Conservation (phyloP, 441 rosid species). For the Macaranga tanarius region DNA sequence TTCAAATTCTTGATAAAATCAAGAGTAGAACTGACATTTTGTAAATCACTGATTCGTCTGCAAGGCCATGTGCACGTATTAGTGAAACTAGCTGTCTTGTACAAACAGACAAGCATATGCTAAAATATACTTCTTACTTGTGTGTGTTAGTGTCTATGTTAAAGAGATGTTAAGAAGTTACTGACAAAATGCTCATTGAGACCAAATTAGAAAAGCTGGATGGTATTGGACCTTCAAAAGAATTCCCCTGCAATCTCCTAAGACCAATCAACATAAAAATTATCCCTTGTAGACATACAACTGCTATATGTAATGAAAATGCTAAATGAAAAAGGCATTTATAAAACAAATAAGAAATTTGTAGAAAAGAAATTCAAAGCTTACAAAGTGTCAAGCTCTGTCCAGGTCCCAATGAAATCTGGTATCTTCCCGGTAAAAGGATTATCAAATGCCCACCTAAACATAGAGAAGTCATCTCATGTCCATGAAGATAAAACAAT, state of each 20-base stretch:
- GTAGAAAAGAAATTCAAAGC: not conserved
- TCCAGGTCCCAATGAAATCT: slow-evolving; percentile 41
- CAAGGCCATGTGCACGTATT: slow-evolving; percentile 6
- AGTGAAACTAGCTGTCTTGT: not conserved
- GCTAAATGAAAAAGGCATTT: not conserved
- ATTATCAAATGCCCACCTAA: slow-evolving; percentile 32
- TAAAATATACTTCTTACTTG: not conserved
- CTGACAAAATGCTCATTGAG: slow-evolving; percentile 28
- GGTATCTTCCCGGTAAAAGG: slow-evolving; percentile 34
- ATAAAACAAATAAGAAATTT: not conserved
- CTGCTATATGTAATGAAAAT: not conserved
- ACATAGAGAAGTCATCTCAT: not conserved
- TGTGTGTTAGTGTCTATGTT: not conserved
- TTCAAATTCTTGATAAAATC: slow-evolving; percentile 46
- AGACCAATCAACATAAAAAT: not conserved
- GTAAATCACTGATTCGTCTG: slow-evolving; percentile 52
- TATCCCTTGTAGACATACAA: not conserved
- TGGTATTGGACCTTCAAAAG: slow-evolving; percentile 39
- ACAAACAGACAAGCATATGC: not conserved
- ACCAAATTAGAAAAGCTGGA: slow-evolving; percentile 26
- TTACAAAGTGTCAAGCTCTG: slow-evolving; percentile 24
- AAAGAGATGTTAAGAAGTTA: not conserved
- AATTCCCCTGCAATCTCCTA: slow-evolving; percentile 27
- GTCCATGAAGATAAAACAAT: not conserved
- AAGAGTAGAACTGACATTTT: slow-evolving; percentile 45